Evolutionary conservation across 805 yeast genomes (phyloP), one percentile per base, ranked within the genome.

Genomic region (Ogataea kodamae): DNA sequence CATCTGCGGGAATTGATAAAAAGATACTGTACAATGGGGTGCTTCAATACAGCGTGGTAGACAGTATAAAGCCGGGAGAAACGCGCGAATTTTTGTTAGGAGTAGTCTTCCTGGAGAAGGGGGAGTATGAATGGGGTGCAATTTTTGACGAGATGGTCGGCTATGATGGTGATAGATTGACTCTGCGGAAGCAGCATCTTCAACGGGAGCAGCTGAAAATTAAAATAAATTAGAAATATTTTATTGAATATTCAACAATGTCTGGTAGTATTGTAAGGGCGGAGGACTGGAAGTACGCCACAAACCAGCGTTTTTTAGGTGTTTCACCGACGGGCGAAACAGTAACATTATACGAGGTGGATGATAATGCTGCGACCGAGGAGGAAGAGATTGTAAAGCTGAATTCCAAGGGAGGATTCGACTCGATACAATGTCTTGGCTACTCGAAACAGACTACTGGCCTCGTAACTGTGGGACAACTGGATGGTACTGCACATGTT

Each of bases 251-350:
- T 12, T 24, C 9, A 14, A n/a, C 16, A 22, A 76, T 76, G 81
- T 68, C 78, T 25, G 84, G 84, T 5, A 68, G 73, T 22, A 72
- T 80, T 8, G 62, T 67, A n/a, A 64, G 80, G 36, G 80, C 83
- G 6, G 51, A 57, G 31, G 68, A 68, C 26, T 80, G 88, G 88
- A 78, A 75, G 37, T 46, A 49, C n/a, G 76, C 70, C 5, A 58
- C 59, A 26, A 70, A 67, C 26, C 84, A 80, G 50, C 70, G 68
- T 30, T 80, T 75, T 48, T 57, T 84, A 9, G 78, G 84, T 0
- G 79, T 81, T 5, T 81, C 76, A 43, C 92, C 95, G 2, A 69
- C 84, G 18, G 79, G 94, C 3, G 96, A 88, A 53, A 90, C 82
- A 46, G 79, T 86, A 2, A 62, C 81, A 0, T 65, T 84, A 8